phyloP scores from a whole-genome alignment of 257 asterid species.

The Euphrasia confusa region DNA sequence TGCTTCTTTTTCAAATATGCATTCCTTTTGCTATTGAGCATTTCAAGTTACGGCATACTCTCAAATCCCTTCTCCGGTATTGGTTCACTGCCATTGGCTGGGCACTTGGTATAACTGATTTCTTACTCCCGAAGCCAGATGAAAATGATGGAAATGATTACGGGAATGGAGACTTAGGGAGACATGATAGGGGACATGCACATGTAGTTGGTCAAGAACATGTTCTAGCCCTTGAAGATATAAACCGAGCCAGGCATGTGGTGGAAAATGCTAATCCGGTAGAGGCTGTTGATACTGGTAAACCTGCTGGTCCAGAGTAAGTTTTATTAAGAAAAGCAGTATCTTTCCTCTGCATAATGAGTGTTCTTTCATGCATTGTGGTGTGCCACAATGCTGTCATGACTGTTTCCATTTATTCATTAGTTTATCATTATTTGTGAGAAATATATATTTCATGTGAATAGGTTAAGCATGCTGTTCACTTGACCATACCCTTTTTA shows the following conservation, averaged over 20 bases:
- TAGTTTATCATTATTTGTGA: neutral
- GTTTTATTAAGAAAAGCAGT: conserved; percentile 25
- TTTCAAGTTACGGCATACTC: conserved; percentile 81
- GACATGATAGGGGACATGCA: conserved; percentile 63
- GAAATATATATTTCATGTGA: neutral
- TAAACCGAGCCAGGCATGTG: conserved; percentile 50
- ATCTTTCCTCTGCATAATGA: neutral
- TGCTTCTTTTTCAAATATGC: conserved; percentile 98
- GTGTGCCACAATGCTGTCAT: neutral
- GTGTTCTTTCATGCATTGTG: neutral
- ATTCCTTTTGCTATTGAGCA: conserved; percentile 95
- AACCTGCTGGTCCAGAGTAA: conserved; percentile 76
- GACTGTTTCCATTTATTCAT: neutral
- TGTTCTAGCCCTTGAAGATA: conserved; percentile 50
- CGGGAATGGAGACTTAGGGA: conserved; percentile 67
- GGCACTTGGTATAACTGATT: conserved; percentile 87
- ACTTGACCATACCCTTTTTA: neutral
- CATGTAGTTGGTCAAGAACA: conserved; percentile 56
- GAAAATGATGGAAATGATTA: conserved; percentile 70
- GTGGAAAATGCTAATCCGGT: conserved; percentile 36
- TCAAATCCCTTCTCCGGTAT: conserved; percentile 81
- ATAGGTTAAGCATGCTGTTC: neutral
- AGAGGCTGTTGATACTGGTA: conserved; percentile 57
- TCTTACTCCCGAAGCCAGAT: conserved; percentile 83
- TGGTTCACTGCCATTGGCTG: conserved; percentile 97